Evolutionary conservation across 768 basidiomycete species (phyloP).

Genomic region (Podaxis sp.): DNA sequence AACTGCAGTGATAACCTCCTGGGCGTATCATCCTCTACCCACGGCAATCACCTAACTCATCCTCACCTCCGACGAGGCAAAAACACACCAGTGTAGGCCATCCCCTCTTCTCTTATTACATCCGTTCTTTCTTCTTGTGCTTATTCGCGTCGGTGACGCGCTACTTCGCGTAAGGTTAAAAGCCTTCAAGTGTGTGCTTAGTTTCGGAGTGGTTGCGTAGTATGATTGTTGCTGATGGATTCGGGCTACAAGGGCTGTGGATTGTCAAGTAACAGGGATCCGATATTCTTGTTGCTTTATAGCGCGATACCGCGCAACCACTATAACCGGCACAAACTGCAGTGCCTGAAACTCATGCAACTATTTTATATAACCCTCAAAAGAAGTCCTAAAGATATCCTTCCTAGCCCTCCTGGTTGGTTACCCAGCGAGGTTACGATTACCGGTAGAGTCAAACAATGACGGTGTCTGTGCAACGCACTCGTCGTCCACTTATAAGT

Average conservation of each 20-base stretch:
- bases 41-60: too few relatives aligned
- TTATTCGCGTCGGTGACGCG: too few relatives aligned
- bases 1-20: too few relatives aligned
- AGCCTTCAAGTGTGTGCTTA: too few relatives aligned
- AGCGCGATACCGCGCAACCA: neutral
- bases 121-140: too few relatives aligned
- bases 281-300: neutral
- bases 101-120: too few relatives aligned
- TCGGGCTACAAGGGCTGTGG: neutral
- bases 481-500: neutral
- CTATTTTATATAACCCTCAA: neutral
- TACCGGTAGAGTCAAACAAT: neutral
- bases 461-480: neutral
- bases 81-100: too few relatives aligned
- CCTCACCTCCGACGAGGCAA: too few relatives aligned
- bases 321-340: neutral
- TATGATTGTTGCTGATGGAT: too few relatives aligned
- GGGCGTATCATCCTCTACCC: too few relatives aligned
- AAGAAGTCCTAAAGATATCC: neutral
- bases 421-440: neutral
- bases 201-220: too few relatives aligned
- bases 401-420: neutral
- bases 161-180: neutral
- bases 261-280: too few relatives aligned
- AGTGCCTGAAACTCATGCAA: neutral